Percentiles rank a stretch among this genome's conserved stretches.
phyloP scores from a whole-genome alignment of 2,329 filamentous ascomycete species.

The Coleophoma crateriformis region DNA sequence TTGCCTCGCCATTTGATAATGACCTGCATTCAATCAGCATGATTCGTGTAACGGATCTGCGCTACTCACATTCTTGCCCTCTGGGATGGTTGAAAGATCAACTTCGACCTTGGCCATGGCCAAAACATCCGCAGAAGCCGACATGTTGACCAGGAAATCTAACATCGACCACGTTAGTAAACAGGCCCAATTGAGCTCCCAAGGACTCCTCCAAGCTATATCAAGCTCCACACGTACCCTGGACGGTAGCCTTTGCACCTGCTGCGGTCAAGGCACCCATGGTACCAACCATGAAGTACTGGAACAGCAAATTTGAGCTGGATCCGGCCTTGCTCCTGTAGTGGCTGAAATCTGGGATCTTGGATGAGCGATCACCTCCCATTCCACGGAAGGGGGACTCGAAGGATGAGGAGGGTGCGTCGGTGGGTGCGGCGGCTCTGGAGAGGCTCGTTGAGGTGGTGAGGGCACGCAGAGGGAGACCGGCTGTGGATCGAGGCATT shows the following conservation, averaged over 20 bases:
- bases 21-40: slow-evolving; percentile 48
- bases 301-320: slow-evolving; percentile 78
- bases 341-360: slow-evolving; percentile 84
- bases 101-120: slow-evolving; percentile 99
- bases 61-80: slow-evolving; percentile 92
- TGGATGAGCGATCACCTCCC: slow-evolving; percentile 44
- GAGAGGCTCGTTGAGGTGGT: slow-evolving; percentile 35
- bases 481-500: slow-evolving; percentile 32
- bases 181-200: slow-evolving; percentile 12
- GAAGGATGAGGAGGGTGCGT: slow-evolving; percentile 36
- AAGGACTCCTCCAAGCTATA: neutral
- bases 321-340: slow-evolving; percentile 70
- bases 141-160: slow-evolving; percentile 99
- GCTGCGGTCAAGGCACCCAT: slow-evolving; percentile 89
- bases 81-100: slow-evolving; percentile 84
- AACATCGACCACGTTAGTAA: slow-evolving; percentile 19
- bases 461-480: slow-evolving; percentile 46
- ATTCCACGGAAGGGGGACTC: slow-evolving; percentile 58
- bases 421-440: slow-evolving; percentile 13
- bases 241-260: slow-evolving; percentile 95
- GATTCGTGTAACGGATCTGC: neutral
- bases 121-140: slow-evolving; percentile 94
- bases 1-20: slow-evolving; percentile 99
- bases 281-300: slow-evolving; percentile 97
- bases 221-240: slow-evolving; percentile 61